Evolutionary conservation across 2,329 filamentous ascomycete species (phyloP).

Genomic region (Pseudogymnoascus sp.): DNA sequence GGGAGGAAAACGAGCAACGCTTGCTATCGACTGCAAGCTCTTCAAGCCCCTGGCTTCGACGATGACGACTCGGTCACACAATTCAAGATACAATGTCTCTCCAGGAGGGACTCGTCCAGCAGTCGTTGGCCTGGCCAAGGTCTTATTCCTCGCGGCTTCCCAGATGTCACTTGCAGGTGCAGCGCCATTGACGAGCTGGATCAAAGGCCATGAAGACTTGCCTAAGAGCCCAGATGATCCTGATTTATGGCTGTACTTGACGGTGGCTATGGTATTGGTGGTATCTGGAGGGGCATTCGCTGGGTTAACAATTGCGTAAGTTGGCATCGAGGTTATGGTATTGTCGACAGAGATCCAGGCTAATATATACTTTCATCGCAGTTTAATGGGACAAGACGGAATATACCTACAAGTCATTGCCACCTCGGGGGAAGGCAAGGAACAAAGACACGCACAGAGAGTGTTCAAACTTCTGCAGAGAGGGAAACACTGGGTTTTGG

Average conservation of each 20-base stretch:
- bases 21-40: neutral
- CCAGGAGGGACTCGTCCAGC: conserved; percentile 33
- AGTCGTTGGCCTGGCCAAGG: conserved; percentile 43
- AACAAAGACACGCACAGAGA: conserved; percentile 71
- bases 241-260: conserved; percentile 71
- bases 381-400: conserved; percentile 58
- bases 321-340: conserved; percentile 15
- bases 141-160: conserved; percentile 42
- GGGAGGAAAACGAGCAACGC: neutral
- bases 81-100: conserved; percentile 1
- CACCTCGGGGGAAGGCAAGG: conserved; percentile 67
- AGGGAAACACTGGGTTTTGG: conserved; percentile 95
- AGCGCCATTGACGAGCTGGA: conserved; percentile 27
- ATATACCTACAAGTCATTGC: conserved; percentile 91
- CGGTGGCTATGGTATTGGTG: conserved; percentile 51
- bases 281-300: conserved; percentile 84
- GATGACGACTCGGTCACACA: neutral
- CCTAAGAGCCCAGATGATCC: conserved; percentile 49
- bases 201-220: conserved; percentile 36
- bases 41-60: neutral
- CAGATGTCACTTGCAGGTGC: conserved; percentile 27
- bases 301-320: conserved; percentile 75
- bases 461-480: conserved; percentile 71
- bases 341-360: neutral
- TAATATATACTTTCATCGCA: conserved; percentile 10